Base-by-base conservation (phyloP, 208 protist genomes). In the Trypanosoma platydactyli region DNA sequence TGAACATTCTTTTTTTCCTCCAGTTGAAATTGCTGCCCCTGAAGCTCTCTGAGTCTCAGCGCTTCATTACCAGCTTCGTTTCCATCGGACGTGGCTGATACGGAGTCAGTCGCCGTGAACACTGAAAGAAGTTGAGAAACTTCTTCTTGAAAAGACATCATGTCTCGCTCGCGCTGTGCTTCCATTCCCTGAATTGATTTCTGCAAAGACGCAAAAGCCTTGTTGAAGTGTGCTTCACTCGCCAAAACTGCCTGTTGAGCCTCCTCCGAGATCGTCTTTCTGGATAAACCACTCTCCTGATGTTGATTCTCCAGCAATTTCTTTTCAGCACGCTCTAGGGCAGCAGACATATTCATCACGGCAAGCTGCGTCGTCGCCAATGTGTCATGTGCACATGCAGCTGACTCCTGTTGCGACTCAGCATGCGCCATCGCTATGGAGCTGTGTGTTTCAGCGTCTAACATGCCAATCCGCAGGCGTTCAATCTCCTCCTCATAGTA, bases 401-500 rank as follows among this genome's bases (percentile, higher is more conserved):
- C 40, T 20, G 52, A 30, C 40, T 62, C 53, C 9, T 69, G 76
- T 44, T 70, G 64, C 15, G 56, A 20, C 54, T 71, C 66, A 22
- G 64, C 46, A 40, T 56, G 58, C 9, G 67, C 45, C 1, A 72
- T 56, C 11, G 68, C 52, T 25, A 72, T 22, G 4, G 67, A 40
- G 61, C 58, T 63, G 27, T 67, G 50, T 29, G 67, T 72, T 12
- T 62, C 77, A 1, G 81, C 64, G 9, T 82, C 70, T 18, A 77
- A 58, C 15, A 68, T 67, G 25, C 62, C 67, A 12, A 33, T 67
- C 52, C 78, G 59, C 22, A 93, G 33, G 24, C 41, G 60, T 1
- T 65, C 57, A 38, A 89, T 30, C 20, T 71, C 79, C 0, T 61
- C 44, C n/a, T 83, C 76, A 61, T 93, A 92, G 52, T 81, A 68